phyloP scores from a whole-genome alignment of 2,329 filamentous ascomycete genomes.

The Monosporascus sp. region DNA sequence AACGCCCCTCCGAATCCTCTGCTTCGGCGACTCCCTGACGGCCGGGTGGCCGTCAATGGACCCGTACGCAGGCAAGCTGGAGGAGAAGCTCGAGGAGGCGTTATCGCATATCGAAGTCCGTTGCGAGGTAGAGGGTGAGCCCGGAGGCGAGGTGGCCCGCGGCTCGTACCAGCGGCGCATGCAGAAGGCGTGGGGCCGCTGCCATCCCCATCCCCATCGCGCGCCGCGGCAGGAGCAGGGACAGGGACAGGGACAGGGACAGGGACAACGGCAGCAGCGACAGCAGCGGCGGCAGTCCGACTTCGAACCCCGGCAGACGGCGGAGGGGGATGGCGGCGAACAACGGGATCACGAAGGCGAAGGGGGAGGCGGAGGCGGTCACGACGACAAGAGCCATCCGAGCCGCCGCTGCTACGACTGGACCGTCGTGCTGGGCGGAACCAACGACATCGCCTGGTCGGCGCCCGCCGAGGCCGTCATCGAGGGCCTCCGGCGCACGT shows the following conservation, averaged over 20 bases:
- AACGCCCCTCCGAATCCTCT: slow-evolving; percentile 48
- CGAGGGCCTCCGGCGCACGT: slow-evolving; percentile 42
- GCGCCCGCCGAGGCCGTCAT: slow-evolving; percentile 38
- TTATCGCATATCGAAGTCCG: slow-evolving; percentile 38
- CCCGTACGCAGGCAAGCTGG: slow-evolving; percentile 49
- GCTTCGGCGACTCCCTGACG: slow-evolving; percentile 62
- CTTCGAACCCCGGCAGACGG: background rate
- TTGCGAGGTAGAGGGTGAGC: slow-evolving; percentile 41
- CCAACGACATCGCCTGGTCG: slow-evolving; percentile 52
- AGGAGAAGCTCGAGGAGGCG: slow-evolving; percentile 39
- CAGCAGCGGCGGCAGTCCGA: background rate
- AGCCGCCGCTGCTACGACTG: slow-evolving; percentile 44
- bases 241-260: background rate
- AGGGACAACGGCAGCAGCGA: background rate
- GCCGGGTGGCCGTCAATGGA: slow-evolving; percentile 45
- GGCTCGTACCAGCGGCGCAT: slow-evolving; percentile 29
- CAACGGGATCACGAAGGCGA: no score
- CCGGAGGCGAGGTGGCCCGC: slow-evolving; percentile 43
- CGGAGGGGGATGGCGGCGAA: background rate
- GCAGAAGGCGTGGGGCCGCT: slow-evolving; percentile 17
- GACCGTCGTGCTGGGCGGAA: slow-evolving; percentile 59
- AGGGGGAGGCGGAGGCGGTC: background rate
- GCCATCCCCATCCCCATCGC: no score
- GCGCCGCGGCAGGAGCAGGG: background rate
- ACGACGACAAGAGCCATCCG: background rate